Evolutionary conservation across 2,329 filamentous ascomycete species (phyloP), one percentile per base, ranked within the genome.

Genomic region (Atkinsonella texensis): DNA sequence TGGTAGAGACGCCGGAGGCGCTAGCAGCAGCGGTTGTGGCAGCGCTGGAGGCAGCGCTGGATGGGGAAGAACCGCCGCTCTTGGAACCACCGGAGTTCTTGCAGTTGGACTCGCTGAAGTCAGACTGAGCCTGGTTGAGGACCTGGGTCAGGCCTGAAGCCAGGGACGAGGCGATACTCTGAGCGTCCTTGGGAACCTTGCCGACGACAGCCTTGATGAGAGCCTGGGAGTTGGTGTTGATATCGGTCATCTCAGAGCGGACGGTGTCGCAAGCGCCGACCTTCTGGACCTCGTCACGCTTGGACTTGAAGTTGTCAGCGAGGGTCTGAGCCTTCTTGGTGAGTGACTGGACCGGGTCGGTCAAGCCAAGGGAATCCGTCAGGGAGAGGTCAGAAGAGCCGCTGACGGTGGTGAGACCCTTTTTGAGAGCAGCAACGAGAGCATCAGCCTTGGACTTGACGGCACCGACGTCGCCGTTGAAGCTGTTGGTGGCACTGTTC

Each of bases 51-150:
- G 43, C 28, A 42, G 42, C 46, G 5, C 49, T 12, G 7, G 53
- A 38, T 20, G 18, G 1, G 38, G 49, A 42, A 45, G 49, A 7
- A 15, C 15, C 40, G 18, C 38, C 15, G 18, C 20, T 18, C 23
- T 17, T 38, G 44, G 52, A 42, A 12, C 44, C 46, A 33, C 47
- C 48, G 31, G 50, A 49, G 55, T 62, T 56, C 57, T 61, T 61
- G 57, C 64, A 66, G 59, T 63, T 65, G 28, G 52, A 50, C n/a
- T 59, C 46, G 39, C 55, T 58, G 50, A 66, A 66, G 51, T 57
- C 54, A 17, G 46, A 48, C 51, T 60, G 54, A 42, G 57, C 56
- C n/a, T 59, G 54, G 46, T 44, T 18, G 9, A 66, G 56, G 33
- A 58, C 55, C 40, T 56, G 42, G 38, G 57, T 57, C 44, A 66